These are phyloP conservation scores for Pyricularia sp. DNA, from an alignment of 2,329 filamentous ascomycete species.

Conservation along the genomic window DNA sequence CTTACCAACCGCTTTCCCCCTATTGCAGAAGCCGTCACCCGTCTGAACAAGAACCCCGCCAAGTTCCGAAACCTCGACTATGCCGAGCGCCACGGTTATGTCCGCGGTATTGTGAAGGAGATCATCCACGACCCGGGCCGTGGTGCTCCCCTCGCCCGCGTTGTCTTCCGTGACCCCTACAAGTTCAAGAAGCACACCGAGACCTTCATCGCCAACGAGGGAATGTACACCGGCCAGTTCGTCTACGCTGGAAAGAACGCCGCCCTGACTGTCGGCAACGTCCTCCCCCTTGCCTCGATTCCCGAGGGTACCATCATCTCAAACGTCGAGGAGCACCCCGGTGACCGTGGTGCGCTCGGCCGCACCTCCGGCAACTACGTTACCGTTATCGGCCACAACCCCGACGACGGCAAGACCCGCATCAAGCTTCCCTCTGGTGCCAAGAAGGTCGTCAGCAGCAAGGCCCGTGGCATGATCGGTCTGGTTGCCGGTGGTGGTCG, in stretches of 20 bases:
- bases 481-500: slow-evolving; percentile 98
- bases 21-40: slow-evolving; percentile 37
- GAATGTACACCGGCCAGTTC: slow-evolving; percentile 99
- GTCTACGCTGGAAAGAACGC: slow-evolving; percentile 99
- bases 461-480: slow-evolving; percentile 94
- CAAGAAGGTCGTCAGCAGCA: slow-evolving; percentile 97
- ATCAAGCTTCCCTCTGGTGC: slow-evolving; percentile 98
- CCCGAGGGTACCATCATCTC: slow-evolving; percentile 98
- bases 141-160: slow-evolving; percentile 94
- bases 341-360: slow-evolving; percentile 92
- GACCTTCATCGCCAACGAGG: slow-evolving; percentile 99
- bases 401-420: slow-evolving; percentile 98
- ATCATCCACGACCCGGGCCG: slow-evolving; percentile 98
- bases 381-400: slow-evolving; percentile 95
- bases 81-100: slow-evolving; percentile 94
- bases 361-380: slow-evolving; percentile 99
- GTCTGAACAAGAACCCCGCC: slow-evolving; percentile 88
- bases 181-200: slow-evolving; percentile 94
- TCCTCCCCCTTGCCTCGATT: slow-evolving; percentile 87
- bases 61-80: slow-evolving; percentile 95
- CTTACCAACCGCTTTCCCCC: not conserved
- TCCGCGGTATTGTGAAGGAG: slow-evolving; percentile 95
- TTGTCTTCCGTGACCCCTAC: slow-evolving; percentile 97
- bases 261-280: slow-evolving; percentile 90
- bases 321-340: slow-evolving; percentile 98